Base-by-base conservation (phyloP, 805 yeast genomes). In the Ogataea nonfermentans region DNA sequence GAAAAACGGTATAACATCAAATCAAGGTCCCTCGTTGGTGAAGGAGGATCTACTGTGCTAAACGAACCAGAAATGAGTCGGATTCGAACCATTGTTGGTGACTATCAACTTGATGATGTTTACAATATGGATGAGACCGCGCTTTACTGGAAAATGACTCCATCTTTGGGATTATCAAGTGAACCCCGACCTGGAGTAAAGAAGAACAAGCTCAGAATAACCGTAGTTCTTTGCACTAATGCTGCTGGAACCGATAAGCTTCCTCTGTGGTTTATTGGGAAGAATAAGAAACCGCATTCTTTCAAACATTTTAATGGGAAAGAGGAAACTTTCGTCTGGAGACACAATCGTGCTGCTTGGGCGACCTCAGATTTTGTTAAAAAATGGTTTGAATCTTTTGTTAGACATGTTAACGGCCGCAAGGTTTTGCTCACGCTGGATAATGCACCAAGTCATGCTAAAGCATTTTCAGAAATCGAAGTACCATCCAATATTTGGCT, bases 351-450 rank as follows among this genome's bases (percentile, higher is more conserved):
- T 6, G 12, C 9, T n/a, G 34, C 34, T 7, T 30, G 34, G 34
- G 34, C 34, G 5, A 30, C 24, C 12, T 9, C 34, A 16, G 34
- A 30, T 4, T 5, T 19, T 5, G 8, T 19, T 8, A 19, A 19
- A 8, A 8, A 19, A 19, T 19, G 22, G 5, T 30, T 30, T 12
- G 22, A 16, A 19, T 23, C 22, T n/a, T 16, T 30, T 10, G n/a
- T 10, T 10, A 30, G 24, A 6, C 34, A 30, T 19, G 24, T 16
- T 19, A 13, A 12, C 4, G 24, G 14, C 12, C 17, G 34, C 9
- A 30, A 30, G 14, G 34, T 30, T 12, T 20, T 30, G n/a, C 24
- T 30, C 7, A 30, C 34, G 9, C n/a, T 30, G 24, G 34, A 30
- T 19, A 30, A 30, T 16, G 34, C 34, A 16, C 24, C 34, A 15